These are phyloP conservation scores for Cutaneotrichosporon curvatum DNA, from an alignment of 1,284 basidiomycete genomes.

Conservation along the genomic window DNA sequence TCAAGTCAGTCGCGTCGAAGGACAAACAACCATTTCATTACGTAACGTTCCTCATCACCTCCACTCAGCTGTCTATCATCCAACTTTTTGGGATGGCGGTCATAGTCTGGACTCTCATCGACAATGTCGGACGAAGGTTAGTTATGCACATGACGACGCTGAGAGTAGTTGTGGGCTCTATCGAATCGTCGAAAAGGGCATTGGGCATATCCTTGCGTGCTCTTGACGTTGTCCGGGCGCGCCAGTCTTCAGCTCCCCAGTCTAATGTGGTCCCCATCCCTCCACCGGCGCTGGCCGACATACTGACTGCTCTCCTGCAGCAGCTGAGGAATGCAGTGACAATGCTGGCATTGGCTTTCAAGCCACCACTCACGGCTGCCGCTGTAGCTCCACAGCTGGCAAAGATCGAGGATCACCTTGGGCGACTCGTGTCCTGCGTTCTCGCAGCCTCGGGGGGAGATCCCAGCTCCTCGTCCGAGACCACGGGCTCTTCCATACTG, in stretches of 20 bases:
- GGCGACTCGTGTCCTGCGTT: slow-evolving; percentile 30
- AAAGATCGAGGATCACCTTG: slow-evolving; percentile 28
- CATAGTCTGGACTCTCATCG: no score
- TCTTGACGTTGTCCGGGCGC: not conserved
- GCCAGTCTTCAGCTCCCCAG: not conserved
- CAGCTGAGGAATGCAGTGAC: slow-evolving; percentile 26
- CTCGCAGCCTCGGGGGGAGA: slow-evolving; percentile 13
- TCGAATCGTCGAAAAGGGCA: no score
- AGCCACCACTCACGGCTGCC: slow-evolving; percentile 33
- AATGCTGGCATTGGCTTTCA: slow-evolving; percentile 33
- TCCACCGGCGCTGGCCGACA: slow-evolving; percentile 22
- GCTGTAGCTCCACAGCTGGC: slow-evolving; percentile 26
- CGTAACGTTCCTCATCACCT: no score
- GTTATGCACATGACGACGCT: not conserved
- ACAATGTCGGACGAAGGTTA: no score
- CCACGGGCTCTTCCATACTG: slow-evolving; percentile 8
- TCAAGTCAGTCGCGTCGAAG: slow-evolving; percentile 11
- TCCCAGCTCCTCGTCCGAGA: not conserved
- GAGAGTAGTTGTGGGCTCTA: no score
- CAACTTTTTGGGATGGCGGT: no score
- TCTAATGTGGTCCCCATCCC: slow-evolving; percentile 9
- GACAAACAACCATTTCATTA: no score
- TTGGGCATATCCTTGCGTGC: not conserved
- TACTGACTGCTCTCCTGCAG: slow-evolving; percentile 20
- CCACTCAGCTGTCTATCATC: no score